Percentiles rank a stretch among this genome's conserved stretches.
phyloP scores from a whole-genome alignment of 2,329 filamentous ascomycete species.

The Dactylellina drechsleri region DNA sequence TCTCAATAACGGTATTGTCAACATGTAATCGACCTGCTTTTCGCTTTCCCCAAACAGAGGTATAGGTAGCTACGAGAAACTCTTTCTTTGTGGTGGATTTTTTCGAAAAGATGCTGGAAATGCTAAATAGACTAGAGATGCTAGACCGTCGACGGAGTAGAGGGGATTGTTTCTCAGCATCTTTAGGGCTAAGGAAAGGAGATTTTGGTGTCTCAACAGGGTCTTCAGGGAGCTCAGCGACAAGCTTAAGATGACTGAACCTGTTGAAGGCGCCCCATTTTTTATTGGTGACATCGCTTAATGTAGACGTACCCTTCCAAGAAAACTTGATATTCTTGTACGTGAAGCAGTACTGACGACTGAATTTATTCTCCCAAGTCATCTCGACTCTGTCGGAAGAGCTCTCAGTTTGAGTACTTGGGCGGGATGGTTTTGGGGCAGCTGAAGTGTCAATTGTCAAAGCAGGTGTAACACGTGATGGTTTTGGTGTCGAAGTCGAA shows the following conservation, averaged over 20 bases:
- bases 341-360: conserved; percentile 55
- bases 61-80: conserved; percentile 57
- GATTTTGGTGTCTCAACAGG: conserved; percentile 19
- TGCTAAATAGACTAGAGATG: conserved; percentile 56
- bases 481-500: conserved; percentile 1
- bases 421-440: background rate
- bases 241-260: conserved; percentile 57
- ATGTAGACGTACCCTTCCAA: conserved; percentile 57
- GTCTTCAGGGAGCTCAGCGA: conserved; percentile 55
- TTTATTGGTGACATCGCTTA: conserved; percentile 55
- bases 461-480: conserved; percentile 8
- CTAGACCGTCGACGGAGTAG: conserved; percentile 50
- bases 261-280: conserved; percentile 54
- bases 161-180: conserved; percentile 39
- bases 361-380: conserved; percentile 52
- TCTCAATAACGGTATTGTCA: conserved; percentile 54
- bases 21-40: conserved; percentile 56
- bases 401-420: background rate
- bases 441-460: conserved; percentile 42
- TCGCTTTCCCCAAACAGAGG: conserved; percentile 53
- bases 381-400: conserved; percentile 32
- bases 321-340: conserved; percentile 56
- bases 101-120: conserved; percentile 54
- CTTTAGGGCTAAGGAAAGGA: conserved; percentile 42
- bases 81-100: conserved; percentile 49